Percentiles rank a stretch among this genome's conserved stretches.
Evolutionary conservation across 768 basidiomycete species (phyloP).

Genomic region (Pleurotus djamor): DNA sequence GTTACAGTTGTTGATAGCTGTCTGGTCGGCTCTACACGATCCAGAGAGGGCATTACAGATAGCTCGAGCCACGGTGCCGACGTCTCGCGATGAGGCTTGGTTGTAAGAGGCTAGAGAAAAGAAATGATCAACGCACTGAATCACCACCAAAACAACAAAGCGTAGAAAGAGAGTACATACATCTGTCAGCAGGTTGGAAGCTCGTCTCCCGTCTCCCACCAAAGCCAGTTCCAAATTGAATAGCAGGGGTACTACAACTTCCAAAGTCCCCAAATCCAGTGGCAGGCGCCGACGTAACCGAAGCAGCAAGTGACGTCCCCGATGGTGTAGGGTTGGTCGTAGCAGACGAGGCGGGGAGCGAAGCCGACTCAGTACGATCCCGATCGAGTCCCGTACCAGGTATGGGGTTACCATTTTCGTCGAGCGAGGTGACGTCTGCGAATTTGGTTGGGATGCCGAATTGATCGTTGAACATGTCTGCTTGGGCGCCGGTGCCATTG

Average conservation of each 20-base stretch:
- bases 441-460: constrained; percentile 43
- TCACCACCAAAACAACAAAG: no score
- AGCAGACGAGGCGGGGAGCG: constrained; percentile 6
- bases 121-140: neutral
- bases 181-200: constrained; percentile 48
- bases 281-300: constrained; percentile 15
- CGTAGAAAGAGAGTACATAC: constrained; percentile 15
- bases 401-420: constrained; percentile 34
- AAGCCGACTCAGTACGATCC: neutral
- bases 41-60: constrained; percentile 57
- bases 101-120: constrained; percentile 36
- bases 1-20: constrained; percentile 48
- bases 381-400: constrained; percentile 20
- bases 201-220: constrained; percentile 49
- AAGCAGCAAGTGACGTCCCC: constrained; percentile 15
- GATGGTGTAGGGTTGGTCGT: constrained; percentile 12
- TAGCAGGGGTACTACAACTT: constrained; percentile 46
- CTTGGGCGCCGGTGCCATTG: constrained; percentile 48
- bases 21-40: constrained; percentile 50
- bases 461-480: constrained; percentile 48
- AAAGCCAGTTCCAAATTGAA: constrained; percentile 52
- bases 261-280: constrained; percentile 42
- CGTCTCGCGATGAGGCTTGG: constrained; percentile 61
- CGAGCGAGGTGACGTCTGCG: constrained; percentile 30
- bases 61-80: constrained; percentile 55